These are phyloP conservation scores for Tagetes patula DNA, from an alignment of 129 eudicot genomes.

Conservation along the genomic window DNA sequence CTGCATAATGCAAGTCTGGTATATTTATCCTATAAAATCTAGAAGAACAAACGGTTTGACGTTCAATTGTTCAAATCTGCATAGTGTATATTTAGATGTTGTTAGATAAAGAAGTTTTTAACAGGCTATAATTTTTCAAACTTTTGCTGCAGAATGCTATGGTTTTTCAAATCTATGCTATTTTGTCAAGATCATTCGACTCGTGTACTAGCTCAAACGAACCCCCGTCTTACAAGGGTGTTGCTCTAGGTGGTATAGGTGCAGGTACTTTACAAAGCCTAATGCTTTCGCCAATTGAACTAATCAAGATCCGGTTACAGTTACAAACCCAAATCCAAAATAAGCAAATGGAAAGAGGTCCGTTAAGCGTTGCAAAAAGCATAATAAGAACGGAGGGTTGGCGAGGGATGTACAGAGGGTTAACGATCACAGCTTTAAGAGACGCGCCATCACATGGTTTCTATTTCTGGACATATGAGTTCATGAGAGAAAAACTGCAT, in stretches of 20 bases:
- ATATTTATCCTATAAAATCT: too few species aligned
- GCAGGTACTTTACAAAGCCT: conserved; percentile 88
- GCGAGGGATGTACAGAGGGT: conserved; percentile 69
- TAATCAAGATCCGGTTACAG: conserved; percentile 85
- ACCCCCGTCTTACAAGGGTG: conserved; percentile 86
- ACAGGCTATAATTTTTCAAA: background rate
- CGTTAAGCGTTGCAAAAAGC: conserved; percentile 46
- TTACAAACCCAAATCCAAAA: conserved; percentile 34
- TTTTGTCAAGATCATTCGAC: conserved; percentile 75
- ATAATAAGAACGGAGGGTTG: conserved; percentile 53
- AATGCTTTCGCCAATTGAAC: conserved; percentile 80
- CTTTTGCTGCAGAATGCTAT: conserved; percentile 76
- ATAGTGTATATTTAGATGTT: too few species aligned
- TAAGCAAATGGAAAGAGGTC: conserved; percentile 45
- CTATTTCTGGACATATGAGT: conserved; percentile 88
- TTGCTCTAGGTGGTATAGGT: conserved; percentile 68
- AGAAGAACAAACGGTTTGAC: too few species aligned
- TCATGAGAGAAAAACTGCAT: conserved; percentile 63
- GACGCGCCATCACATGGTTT: conserved; percentile 83
- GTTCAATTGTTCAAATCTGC: too few species aligned
- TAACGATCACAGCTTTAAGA: conserved; percentile 69
- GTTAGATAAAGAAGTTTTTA: background rate
- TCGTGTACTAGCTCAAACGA: conserved; percentile 37
- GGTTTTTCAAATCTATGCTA: conserved; percentile 85
- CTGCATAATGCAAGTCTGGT: too few species aligned